Evolutionary conservation across 2,329 filamentous ascomycete species (phyloP).

Genomic region (Sphaceloma murrayae): DNA sequence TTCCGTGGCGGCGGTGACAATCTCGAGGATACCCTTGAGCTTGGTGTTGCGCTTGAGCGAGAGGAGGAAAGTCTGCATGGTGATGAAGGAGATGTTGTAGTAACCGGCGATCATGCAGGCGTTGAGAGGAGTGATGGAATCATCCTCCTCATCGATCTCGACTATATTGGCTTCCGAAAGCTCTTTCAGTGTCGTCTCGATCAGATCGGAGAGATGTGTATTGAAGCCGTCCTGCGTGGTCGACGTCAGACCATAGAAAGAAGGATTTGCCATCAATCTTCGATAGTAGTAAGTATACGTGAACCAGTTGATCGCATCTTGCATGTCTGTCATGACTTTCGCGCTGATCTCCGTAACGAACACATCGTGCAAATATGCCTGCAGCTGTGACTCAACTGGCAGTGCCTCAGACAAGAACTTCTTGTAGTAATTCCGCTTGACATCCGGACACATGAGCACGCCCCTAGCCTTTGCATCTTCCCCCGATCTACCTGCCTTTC

Average conservation of each 20-base stretch:
- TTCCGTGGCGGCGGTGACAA: slow-evolving; percentile 91
- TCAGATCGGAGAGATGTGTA: slow-evolving; percentile 84
- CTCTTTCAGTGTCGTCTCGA: slow-evolving; percentile 86
- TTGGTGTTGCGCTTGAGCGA: slow-evolving; percentile 83
- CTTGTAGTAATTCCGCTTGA: slow-evolving; percentile 96
- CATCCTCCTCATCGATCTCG: slow-evolving; percentile 80
- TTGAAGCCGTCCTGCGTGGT: slow-evolving; percentile 90
- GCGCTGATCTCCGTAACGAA: slow-evolving; percentile 97
- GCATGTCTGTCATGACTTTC: slow-evolving; percentile 87
- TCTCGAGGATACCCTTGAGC: slow-evolving; percentile 93
- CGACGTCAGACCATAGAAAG: slow-evolving; percentile 84
- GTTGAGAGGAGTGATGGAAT: slow-evolving; percentile 79
- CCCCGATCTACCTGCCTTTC: slow-evolving; percentile 72
- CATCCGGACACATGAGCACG: slow-evolving; percentile 90
- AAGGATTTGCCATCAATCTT: slow-evolving; percentile 85
- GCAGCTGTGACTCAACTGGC: slow-evolving; percentile 88
- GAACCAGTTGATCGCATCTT: slow-evolving; percentile 96
- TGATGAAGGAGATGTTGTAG: slow-evolving; percentile 98
- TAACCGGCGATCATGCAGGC: slow-evolving; percentile 97
- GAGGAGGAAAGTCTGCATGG: slow-evolving; percentile 95
- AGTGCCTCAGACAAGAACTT: slow-evolving; percentile 96
- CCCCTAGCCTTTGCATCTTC: slow-evolving; percentile 75
- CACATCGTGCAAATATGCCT: slow-evolving; percentile 84
- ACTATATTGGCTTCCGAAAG: slow-evolving; percentile 89
- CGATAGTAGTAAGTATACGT: slow-evolving; percentile 99